Base-by-base conservation (phyloP, 2,329 filamentous ascomycete genomes). In the Alternaria infectoria region DNA sequence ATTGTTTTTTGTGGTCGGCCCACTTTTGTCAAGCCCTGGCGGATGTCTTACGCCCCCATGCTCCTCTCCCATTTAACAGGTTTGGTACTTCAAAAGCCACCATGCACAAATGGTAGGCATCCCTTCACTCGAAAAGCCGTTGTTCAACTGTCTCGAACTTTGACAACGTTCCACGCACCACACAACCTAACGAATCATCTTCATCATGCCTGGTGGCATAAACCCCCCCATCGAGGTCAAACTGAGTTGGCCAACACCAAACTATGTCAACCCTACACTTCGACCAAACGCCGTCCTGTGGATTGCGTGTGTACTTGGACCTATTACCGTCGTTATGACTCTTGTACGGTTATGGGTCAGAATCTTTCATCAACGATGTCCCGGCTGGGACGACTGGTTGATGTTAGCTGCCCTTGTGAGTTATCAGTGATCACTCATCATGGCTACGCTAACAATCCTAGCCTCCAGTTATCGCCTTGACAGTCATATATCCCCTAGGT, bases 321-420 rank as follows among this genome's bases (percentile, higher is more conserved):
- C 73, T 1, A 32, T 77, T 8, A 75, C 69, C 6, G 17, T 74
- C 4, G 30, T 51, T 8, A 64, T 77, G n/a, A 44, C 75, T 12
- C 55, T 77, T 46, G 67, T 68, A 13, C 64, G 75, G 30, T 56
- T 78, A 25, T 78, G 75, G 74, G 71, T 76, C 3, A 67, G 76
- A 21, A 61, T 75, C 12, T 62, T 64, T 10, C 69, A 74, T 49
- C 75, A 77, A 55, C 61, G 58, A 17, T 72, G 68, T 44, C 51
- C 71, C 12, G 72, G 74, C 6, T 70, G 60, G 67, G 76, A 77
- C 40, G 76, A 78, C 54, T 77, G 73, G 74, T 46, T 77, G 13
- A 72, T 77, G 66, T 13, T 74, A 12, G 69, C 66, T 25, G 70
- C 71, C 12, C 68, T 65, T 19, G 75, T 77, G 52, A 54, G 70